Evolutionary conservation across 2,329 filamentous ascomycete genomes (phyloP), one percentile per base, ranked within the genome.

Genomic region (Diaporthe aspalathi): DNA sequence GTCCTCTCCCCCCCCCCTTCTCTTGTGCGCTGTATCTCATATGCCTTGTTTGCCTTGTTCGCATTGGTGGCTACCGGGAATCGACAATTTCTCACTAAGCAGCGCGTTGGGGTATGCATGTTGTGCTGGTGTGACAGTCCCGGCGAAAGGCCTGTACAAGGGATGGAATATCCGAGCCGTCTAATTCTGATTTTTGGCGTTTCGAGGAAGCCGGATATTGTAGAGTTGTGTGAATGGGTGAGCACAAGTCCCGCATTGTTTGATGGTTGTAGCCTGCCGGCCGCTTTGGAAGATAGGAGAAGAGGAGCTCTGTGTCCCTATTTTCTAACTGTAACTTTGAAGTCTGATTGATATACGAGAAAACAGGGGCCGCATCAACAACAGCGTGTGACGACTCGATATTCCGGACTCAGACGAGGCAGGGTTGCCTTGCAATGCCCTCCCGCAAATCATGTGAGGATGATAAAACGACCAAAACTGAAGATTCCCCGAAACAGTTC

Each of bases 141-240:
- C 66, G 66, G 66, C 52, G 52, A 47, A 35, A 40, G 66, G 66
- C 66, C 66, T 38, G 57, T 68, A 57, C 29, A 57, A 49, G 45
- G 66, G 32, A 5, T 32, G 32, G 66, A 49, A 68, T 68, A 68
- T 52, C 66, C 66, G 66, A 12, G 52, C 52, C 52, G 52, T 68
- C 57, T 40, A 43, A 63, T 63, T 49, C 20, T 63, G 60, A 43
- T n/a, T 68, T 47, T 57, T 32, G 66, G 66, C 45, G 66, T 68
- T 57, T 6, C 32, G 22, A 29, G 43, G 60, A n/a, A 7, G 12
- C 17, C 3, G 43, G 43, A 16, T 20, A 35, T 49, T 24, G 16
- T n/a, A 29, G 29, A 24, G n/a, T 38, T 65, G 45, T 38, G 38
- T 38, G 38, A 50, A 45, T 65, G 45, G 24, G 49, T 22, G 40